Conservation (phyloP, 208 protist genomes). For the Trypanosoma vivax region DNA sequence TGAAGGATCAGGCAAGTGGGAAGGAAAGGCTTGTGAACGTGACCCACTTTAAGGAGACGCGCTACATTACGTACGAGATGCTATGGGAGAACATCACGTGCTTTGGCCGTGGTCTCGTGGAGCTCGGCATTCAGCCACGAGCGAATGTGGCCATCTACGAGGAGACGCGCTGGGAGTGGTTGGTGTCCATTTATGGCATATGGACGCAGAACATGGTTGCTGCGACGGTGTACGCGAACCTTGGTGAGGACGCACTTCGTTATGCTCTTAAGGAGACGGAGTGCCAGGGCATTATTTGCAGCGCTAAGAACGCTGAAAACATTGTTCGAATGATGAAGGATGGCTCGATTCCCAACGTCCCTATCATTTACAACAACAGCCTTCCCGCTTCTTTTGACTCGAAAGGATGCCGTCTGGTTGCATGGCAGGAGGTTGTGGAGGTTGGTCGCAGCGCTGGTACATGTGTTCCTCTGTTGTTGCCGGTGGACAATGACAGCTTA, state of each 20-base stretch:
- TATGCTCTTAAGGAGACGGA: conserved; percentile 63
- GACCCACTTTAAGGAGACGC: conserved; percentile 30
- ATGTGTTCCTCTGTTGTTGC: no score
- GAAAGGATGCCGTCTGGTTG: no score
- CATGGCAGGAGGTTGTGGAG: no score
- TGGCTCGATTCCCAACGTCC: conserved; percentile 30
- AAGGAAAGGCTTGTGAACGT: conserved; percentile 31
- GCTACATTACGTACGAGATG: conserved; percentile 24
- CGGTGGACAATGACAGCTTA: no score
- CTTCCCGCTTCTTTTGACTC: conserved; percentile 22
- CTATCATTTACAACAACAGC: conserved; percentile 52
- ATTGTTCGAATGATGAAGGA: conserved; percentile 35
- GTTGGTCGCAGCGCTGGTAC: no score
- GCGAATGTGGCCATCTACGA: conserved; percentile 65
- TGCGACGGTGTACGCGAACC: conserved; percentile 77
- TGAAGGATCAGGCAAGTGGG: conserved; percentile 17
- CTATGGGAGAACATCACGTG: conserved; percentile 27
- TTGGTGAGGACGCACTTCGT: conserved; percentile 56
- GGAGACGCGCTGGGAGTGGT: conserved; percentile 79
- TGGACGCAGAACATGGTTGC: conserved; percentile 53
- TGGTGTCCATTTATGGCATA: conserved; percentile 59
- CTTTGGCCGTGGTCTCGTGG: conserved; percentile 43
- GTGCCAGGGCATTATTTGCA: conserved; percentile 53
- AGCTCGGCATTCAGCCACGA: conserved; percentile 30
- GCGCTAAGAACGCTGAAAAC: conserved; percentile 40